Base-by-base conservation (phyloP, 805 yeast species). In the Candida montana region DNA sequence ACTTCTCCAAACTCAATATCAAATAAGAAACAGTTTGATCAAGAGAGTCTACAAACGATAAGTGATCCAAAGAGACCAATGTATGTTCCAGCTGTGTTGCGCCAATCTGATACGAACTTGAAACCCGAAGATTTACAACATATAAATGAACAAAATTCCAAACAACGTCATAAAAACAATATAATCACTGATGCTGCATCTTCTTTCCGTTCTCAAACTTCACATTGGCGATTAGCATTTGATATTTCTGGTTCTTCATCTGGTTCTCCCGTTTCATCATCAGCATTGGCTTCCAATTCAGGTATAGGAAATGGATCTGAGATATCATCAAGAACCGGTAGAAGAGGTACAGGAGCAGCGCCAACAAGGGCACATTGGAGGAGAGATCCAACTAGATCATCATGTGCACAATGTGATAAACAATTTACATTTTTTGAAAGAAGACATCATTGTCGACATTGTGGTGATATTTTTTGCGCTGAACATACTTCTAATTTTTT, bases 81-180 rank as follows among this genome's bases (percentile, higher is more conserved):
- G 67, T 90, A 88, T 55, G 71, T 84, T 0, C 98, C 98, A 0
- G 96, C 96, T 0, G 98, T 90, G 10, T 68, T 90, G 39, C 73
- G 86, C 50, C 72, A 73, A 11, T 61, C 71, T 0, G 62, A 58
- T 43, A 69, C 74, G 2, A 69, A 69, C 37, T 53, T 69, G 33
- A 68, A 67, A 15, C 65, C 62, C n/a, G 71, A 67, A 35, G 70
- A 66, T 43, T 44, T 67, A 17, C 37, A 45, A 21, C 46, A 49
- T 23, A 57, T 57, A 17, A 58, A 57, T 52, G 57, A 62, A 44
- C 53, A 58, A 43, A 46, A 58, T 51, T 46, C 51, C 0, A 45
- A 50, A 31, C 51, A 48, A 32, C 44, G 51, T 17, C 11, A 7
- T 13, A 26, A 26, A 13, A 53, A 52, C 38, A 41, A 39, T n/a